A percentile compares a stretch with the other conserved stretches of the same genome.
phyloP scores from a whole-genome alignment of 306 rosid genomes.

The Corylus americana region DNA sequence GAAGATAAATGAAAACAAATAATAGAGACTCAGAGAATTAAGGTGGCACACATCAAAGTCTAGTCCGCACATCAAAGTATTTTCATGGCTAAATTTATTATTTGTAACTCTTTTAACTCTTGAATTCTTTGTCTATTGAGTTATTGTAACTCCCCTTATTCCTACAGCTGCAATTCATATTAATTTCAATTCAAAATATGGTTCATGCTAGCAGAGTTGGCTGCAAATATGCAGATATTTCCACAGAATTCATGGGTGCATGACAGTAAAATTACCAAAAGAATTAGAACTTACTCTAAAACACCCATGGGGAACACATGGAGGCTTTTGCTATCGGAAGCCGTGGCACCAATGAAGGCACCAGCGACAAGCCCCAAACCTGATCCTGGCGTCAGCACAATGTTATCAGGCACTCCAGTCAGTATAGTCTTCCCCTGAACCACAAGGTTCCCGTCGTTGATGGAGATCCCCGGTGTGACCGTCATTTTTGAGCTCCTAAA shows the following conservation, averaged over 20 bases:
- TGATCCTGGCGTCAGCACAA: conserved; percentile 67
- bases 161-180: background rate
- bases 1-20: too few species aligned
- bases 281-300: conserved; percentile 61
- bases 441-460: conserved; percentile 75
- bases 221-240: background rate
- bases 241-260: background rate
- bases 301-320: conserved; percentile 86
- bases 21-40: too few species aligned
- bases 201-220: background rate
- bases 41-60: too few species aligned
- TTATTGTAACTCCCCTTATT: background rate
- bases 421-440: conserved; percentile 86
- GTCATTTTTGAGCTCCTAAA: conserved; percentile 65
- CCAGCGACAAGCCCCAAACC: conserved; percentile 71
- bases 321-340: conserved; percentile 68
- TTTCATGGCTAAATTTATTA: too few species aligned
- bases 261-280: background rate
- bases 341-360: conserved; percentile 81
- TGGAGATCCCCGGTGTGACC: conserved; percentile 61
- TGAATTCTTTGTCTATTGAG: too few species aligned
- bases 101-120: too few species aligned
- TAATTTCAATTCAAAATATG: background rate
- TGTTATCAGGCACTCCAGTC: conserved; percentile 77
- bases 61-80: too few species aligned